Evolutionary conservation across 192 early-diverging fungal genomes (phyloP).

Genomic region (Mortierella claussenii): DNA sequence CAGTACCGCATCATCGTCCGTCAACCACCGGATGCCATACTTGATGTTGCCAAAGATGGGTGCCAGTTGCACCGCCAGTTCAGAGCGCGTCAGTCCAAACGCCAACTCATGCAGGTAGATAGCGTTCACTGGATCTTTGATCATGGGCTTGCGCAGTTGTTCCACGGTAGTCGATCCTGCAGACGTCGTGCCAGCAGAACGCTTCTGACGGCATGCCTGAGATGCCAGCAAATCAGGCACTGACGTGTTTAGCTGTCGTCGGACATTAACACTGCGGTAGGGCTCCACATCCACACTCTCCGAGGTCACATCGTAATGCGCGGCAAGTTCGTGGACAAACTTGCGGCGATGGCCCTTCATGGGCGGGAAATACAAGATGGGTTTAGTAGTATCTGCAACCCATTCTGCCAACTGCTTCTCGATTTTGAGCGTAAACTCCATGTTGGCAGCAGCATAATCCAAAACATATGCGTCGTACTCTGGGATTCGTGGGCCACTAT

Average conservation of each 20-base stretch:
- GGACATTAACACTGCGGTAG: conserved; percentile 71
- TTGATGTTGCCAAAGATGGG: conserved; percentile 58
- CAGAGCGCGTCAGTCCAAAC: conserved; percentile 60
- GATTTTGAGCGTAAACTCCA: conserved; percentile 72
- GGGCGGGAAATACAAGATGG: conserved; percentile 71
- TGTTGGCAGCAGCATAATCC: conserved; percentile 71
- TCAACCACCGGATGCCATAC: conserved; percentile 60
- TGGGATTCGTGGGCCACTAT: conserved; percentile 28
- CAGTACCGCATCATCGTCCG: conserved; percentile 63
- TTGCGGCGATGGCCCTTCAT: conserved; percentile 73
- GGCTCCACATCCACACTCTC: conserved; percentile 87
- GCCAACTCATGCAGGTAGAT: conserved; percentile 63
- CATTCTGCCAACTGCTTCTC: conserved; percentile 76
- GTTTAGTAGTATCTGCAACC: conserved; percentile 64
- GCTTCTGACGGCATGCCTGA: conserved; percentile 57
- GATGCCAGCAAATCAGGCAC: conserved; percentile 37
- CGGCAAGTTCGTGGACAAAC: conserved; percentile 78
- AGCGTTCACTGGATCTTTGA: conserved; percentile 68
- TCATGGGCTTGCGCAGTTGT: conserved; percentile 49
- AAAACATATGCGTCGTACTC: conserved; percentile 73
- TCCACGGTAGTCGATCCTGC: conserved; percentile 23
- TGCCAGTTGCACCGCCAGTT: conserved; percentile 60
- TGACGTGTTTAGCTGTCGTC: conserved; percentile 57
- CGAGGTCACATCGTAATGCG: conserved; percentile 76
- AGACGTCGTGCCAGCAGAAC: conserved; percentile 5